A percentile compares a stretch with the other conserved stretches of the same genome.
Conservation (phyloP, 805 yeast species). For the Henningerozyma blattae region DNA sequence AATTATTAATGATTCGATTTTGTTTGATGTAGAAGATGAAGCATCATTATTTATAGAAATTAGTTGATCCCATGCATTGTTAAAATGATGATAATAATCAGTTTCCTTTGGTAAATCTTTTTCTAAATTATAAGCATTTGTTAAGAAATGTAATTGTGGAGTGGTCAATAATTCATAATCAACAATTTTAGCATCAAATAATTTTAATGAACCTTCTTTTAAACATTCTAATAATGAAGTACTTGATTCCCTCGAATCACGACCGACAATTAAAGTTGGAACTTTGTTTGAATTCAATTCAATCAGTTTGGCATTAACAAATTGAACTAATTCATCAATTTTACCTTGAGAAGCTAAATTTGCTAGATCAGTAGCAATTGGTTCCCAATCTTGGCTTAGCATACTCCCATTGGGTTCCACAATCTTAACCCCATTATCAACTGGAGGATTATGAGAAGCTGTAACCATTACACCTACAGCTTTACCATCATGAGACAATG, state of each 20-base stretch:
- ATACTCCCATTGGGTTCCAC: constrained; percentile 89
- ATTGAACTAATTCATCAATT: constrained; percentile 30
- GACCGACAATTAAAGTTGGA: constrained; percentile 53
- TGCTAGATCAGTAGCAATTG: constrained; percentile 66
- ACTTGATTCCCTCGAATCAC: constrained; percentile 85
- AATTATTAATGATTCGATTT: constrained; percentile 36
- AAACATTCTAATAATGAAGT: constrained; percentile 34
- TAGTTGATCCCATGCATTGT: constrained; percentile 24
- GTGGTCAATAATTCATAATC: constrained; percentile 73
- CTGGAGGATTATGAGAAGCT: constrained; percentile 89
- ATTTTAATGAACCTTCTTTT: constrained; percentile 45
- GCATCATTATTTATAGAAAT: constrained; percentile 6
- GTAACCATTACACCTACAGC: constrained; percentile 94
- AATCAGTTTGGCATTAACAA: constrained; percentile 20
- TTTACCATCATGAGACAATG: constrained; percentile 54
- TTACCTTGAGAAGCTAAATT: constrained; percentile 37
- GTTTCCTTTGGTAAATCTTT: constrained; percentile 25
- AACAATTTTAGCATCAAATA: constrained; percentile 38
- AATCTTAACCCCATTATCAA: constrained; percentile 86
- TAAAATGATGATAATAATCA: constrained; percentile 60
- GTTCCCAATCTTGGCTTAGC: constrained; percentile 80
- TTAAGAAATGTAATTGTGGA: constrained; percentile 86
- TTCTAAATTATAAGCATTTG: constrained; percentile 45
- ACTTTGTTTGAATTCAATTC: constrained; percentile 3
- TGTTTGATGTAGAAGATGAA: constrained; percentile 6